phyloP scores from a whole-genome alignment of 495 filamentous ascomycete species.

The Parathielavia appendiculata region DNA sequence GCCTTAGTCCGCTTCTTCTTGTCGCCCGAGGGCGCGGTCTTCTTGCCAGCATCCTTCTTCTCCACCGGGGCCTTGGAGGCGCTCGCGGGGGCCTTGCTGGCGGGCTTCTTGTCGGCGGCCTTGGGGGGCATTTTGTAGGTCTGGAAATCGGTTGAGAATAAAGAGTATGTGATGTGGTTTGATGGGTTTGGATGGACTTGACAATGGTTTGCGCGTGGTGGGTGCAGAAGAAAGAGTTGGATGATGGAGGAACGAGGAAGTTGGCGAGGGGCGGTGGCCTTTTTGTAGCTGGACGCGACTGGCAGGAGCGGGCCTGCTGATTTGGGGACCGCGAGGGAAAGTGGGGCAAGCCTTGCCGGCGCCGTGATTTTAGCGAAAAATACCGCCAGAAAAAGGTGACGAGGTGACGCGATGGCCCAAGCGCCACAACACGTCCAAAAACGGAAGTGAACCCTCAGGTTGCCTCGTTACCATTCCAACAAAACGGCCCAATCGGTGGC shows the following conservation, averaged over 20 bases:
- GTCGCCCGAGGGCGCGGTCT: slow-evolving; percentile 89
- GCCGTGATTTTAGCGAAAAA: slow-evolving; percentile 36
- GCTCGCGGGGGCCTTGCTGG: slow-evolving; percentile 92
- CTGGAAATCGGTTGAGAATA: slow-evolving; percentile 30
- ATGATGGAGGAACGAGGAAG: slow-evolving; percentile 41
- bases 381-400: slow-evolving; percentile 18
- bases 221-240: slow-evolving; percentile 40
- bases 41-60: slow-evolving; percentile 99
- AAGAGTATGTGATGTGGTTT: slow-evolving; percentile 29
- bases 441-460: slow-evolving; percentile 13
- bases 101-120: slow-evolving; percentile 96
- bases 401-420: slow-evolving; percentile 31
- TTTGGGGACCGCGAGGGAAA: slow-evolving; percentile 28
- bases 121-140: slow-evolving; percentile 84
- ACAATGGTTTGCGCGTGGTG: slow-evolving; percentile 26
- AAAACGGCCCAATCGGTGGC: neutral
- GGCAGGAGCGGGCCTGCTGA: slow-evolving; percentile 38
- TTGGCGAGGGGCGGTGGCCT: slow-evolving; percentile 42
- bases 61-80: slow-evolving; percentile 59
- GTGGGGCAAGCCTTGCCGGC: slow-evolving; percentile 17
- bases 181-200: slow-evolving; percentile 35
- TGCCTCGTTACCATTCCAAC: neutral
- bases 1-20: slow-evolving; percentile 99
- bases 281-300: slow-evolving; percentile 50
- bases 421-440: slow-evolving; percentile 34